phyloP scores from a whole-genome alignment of 1,284 basidiomycete genomes.

The Ganoderma boninense region DNA sequence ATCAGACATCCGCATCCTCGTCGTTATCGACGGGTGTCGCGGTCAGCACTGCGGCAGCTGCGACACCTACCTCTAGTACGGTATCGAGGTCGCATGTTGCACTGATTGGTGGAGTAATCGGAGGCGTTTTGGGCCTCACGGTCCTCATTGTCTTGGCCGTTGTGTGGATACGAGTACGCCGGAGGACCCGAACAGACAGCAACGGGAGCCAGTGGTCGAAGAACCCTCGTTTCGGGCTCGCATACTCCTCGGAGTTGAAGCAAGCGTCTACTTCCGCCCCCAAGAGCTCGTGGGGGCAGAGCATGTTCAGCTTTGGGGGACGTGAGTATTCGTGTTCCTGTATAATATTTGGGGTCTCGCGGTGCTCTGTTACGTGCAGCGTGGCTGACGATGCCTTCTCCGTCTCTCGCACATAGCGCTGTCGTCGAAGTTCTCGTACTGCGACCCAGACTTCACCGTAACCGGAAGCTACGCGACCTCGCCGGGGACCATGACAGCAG shows the following conservation, averaged over 20 bases:
- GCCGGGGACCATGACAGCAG: no score
- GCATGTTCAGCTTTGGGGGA: neutral
- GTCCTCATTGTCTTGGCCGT: neutral
- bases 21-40: neutral
- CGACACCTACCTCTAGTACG: neutral
- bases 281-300: neutral
- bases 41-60: neutral
- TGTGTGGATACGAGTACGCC: neutral
- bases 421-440: no score
- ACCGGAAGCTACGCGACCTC: no score
- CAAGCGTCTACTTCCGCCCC: neutral
- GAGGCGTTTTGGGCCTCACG: neutral
- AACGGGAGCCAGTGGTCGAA: neutral
- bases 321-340: neutral
- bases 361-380: neutral
- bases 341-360: neutral
- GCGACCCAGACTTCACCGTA: no score
- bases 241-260: no score
- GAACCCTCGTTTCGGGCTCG: neutral
- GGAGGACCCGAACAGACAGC: neutral
- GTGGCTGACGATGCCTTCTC: neutral
- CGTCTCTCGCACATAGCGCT: neutral
- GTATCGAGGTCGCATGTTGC: neutral
- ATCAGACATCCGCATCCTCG: slow-evolving; percentile 7
- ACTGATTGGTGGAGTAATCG: slow-evolving; percentile 1